Conservation (phyloP, 768 basidiomycete genomes). For the Suillus cothurnatus region DNA sequence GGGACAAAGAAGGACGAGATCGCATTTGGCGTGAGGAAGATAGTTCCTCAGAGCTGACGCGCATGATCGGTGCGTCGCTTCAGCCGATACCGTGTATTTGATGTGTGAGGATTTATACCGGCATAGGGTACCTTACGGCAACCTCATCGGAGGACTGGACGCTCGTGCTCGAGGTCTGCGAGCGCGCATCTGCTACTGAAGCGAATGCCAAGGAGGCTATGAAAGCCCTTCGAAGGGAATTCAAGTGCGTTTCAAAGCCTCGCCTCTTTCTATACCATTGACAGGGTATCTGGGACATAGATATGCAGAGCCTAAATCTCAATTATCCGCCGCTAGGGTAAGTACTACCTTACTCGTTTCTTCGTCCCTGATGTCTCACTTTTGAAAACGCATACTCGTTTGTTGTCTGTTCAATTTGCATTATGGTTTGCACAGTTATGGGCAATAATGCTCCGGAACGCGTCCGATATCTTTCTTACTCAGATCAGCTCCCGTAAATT, state of each 20-base stretch:
- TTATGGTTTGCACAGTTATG: conserved; percentile 55
- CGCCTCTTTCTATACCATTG: conserved; percentile 10
- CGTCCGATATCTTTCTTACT: conserved; percentile 67
- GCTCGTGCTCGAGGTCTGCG: conserved; percentile 83
- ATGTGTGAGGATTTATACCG: conserved; percentile 7
- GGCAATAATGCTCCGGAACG: conserved; percentile 89
- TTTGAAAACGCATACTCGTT: neutral
- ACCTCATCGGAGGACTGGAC: conserved; percentile 83
- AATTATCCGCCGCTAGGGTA: conserved; percentile 76
- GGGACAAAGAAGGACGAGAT: conserved; percentile 33
- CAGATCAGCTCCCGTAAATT: conserved; percentile 79
- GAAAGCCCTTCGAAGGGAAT: conserved; percentile 78
- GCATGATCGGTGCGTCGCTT: conserved; percentile 65
- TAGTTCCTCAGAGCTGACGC: conserved; percentile 56
- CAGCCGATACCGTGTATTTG: neutral
- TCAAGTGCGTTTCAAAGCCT: conserved; percentile 57
- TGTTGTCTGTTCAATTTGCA: conserved; percentile 2
- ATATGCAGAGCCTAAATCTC: conserved; percentile 74
- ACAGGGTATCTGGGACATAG: conserved; percentile 32
- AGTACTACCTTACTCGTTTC: conserved; percentile 24
- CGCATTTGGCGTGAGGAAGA: conserved; percentile 43
- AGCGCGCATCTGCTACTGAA: conserved; percentile 74
- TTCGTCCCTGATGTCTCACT: conserved; percentile 3
- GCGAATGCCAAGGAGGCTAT: conserved; percentile 81
- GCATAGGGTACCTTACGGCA: conserved; percentile 70